Evolutionary conservation across 2,329 filamentous ascomycete species (phyloP).

Genomic region (Parastagonospora nodorum): DNA sequence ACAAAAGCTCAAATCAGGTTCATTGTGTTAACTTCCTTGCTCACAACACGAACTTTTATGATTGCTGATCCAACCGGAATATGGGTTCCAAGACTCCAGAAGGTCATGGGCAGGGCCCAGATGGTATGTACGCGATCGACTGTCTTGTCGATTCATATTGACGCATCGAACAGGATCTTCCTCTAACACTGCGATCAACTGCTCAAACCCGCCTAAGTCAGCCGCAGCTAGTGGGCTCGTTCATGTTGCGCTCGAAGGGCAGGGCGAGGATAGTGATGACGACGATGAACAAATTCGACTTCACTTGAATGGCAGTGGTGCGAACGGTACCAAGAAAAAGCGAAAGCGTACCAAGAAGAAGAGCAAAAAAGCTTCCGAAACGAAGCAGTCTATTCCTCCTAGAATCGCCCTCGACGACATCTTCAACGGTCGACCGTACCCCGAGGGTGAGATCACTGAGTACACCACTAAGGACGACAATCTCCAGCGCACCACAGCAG

Average conservation of each 20-base stretch:
- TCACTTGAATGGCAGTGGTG: constrained; percentile 26
- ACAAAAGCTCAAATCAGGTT: no score
- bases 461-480: constrained; percentile 71
- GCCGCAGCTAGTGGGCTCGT: constrained; percentile 44
- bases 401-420: constrained; percentile 72
- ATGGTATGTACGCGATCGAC: not conserved
- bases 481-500: constrained; percentile 74
- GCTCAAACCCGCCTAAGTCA: constrained; percentile 41
- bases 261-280: constrained; percentile 54
- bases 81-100: constrained; percentile 1
- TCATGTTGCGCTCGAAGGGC: constrained; percentile 48
- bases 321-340: constrained; percentile 71
- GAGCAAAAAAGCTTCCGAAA: constrained; percentile 63
- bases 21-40: no score
- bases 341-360: constrained; percentile 70
- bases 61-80: not conserved
- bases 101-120: not conserved
- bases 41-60: not conserved
- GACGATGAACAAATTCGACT: constrained; percentile 54
- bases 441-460: constrained; percentile 75
- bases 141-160: constrained; percentile 9
- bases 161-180: constrained; percentile 33
- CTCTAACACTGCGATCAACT: constrained; percentile 24
- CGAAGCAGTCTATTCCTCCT: constrained; percentile 74
- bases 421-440: constrained; percentile 71